Evolutionary conservation across 768 basidiomycete species (phyloP), one percentile per base, ranked within the genome.

Genomic region (Arthromyces matolae): DNA sequence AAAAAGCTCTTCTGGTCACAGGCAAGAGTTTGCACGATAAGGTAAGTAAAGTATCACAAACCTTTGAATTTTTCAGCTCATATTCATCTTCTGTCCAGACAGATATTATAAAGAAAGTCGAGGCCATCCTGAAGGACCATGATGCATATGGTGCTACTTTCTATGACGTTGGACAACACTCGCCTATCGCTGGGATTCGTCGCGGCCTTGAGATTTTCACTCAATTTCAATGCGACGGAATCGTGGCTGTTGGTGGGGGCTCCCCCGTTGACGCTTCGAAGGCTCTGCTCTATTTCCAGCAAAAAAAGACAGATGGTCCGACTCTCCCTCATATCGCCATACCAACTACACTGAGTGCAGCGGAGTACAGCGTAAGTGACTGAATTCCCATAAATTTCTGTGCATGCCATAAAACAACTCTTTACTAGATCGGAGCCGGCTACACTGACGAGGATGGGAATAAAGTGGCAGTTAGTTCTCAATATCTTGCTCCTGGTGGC

Each of bases 201-300:
- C 71, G 70, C 12, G 86, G 80, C 23, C 69, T 81, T 46, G 67
- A 78, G 50, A 60, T 67, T 2, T 80, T 85, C 68, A 76, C 71
- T 36, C 72, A 79, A 8, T 64, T 73, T 19, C 72, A 72, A 9
- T 84, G 84, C 49, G 82, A 89, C 59, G 72, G 83, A 18, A 79
- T 90, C 54, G 76, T 92, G 31, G 70, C 85, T 22, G 72, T 90
- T 34, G 89, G 89, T 2, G 89, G 89, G 19, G 89, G 89, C 40
- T 89, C 87, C 1, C 86, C 88, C 10, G 72, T 90, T 49, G 89
- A 90, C 61, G 86, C 84, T 1, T 69, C 84, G 18, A 91, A 92
- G 60, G 81, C 81, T 0, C 84, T 90, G 23, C 60, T 84, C 7
- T 83, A 81, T 61, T 73, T 78, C 42, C 66, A 82, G 25, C 80